These are phyloP conservation scores for Ogataea glucozyma DNA, from an alignment of 805 yeast genomes.

Conservation along the genomic window DNA sequence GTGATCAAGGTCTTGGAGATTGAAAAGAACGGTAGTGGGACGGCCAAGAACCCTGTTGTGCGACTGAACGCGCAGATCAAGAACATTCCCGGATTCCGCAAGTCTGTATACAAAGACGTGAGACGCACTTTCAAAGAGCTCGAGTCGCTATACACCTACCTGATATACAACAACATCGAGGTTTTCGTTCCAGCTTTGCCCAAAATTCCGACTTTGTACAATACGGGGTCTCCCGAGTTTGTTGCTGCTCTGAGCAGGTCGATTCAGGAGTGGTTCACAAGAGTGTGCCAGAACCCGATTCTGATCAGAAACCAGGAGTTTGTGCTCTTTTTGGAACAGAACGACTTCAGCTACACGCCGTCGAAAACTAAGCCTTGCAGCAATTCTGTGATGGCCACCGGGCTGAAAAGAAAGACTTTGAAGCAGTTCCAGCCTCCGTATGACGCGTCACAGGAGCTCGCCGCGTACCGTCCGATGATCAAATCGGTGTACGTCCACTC, in stretches of 20 bases:
- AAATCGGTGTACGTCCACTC: slow-evolving; percentile 68
- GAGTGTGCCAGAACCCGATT: slow-evolving; percentile 74
- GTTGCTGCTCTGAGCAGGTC: slow-evolving; percentile 51
- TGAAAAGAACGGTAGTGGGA: slow-evolving; percentile 60
- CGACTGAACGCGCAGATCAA: slow-evolving; percentile 59
- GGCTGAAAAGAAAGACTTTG: slow-evolving; percentile 81
- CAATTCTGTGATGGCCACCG: slow-evolving; percentile 66
- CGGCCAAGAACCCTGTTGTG: slow-evolving; percentile 76
- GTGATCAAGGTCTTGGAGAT: slow-evolving; percentile 61
- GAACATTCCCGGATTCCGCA: slow-evolving; percentile 76
- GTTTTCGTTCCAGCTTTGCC: slow-evolving; percentile 93
- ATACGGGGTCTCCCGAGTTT: slow-evolving; percentile 84
- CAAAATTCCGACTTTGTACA: slow-evolving; percentile 69
- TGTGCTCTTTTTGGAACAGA: slow-evolving; percentile 57
- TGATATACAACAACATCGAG: slow-evolving; percentile 82
- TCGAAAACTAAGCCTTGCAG: slow-evolving; percentile 41
- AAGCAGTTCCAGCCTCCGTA: slow-evolving; percentile 92
- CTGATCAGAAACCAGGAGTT: slow-evolving; percentile 85
- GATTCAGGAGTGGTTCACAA: slow-evolving; percentile 85
- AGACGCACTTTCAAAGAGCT: slow-evolving; percentile 82
- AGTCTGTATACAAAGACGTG: slow-evolving; percentile 64
- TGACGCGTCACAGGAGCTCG: slow-evolving; percentile 79
- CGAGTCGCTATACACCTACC: slow-evolving; percentile 70
- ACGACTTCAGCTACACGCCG: slow-evolving; percentile 40
- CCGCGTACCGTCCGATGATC: slow-evolving; percentile 82